A percentile compares a stretch with the other conserved stretches of the same genome.
These are phyloP conservation scores for Suillus brevipes DNA, from an alignment of 768 basidiomycete genomes.

Conservation along the genomic window DNA sequence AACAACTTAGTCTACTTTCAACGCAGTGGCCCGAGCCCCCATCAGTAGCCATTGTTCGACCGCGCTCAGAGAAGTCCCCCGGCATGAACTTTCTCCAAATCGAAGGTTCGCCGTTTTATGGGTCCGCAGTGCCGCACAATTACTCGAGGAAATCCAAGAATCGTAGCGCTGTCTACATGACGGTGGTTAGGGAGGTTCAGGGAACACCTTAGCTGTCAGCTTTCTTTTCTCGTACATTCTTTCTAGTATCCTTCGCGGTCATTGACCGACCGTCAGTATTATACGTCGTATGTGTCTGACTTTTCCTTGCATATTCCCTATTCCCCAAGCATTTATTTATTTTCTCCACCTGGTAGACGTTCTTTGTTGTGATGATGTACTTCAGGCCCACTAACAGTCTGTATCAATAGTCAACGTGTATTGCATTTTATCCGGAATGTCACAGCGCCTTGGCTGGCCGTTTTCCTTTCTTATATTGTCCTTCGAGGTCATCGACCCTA, in stretches of 20 bases:
- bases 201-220: background rate
- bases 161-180: constrained; percentile 42
- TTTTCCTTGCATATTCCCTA: background rate
- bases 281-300: background rate
- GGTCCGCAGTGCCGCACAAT: constrained; percentile 4
- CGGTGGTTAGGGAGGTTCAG: constrained; percentile 41
- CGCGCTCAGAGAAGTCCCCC: constrained; percentile 8
- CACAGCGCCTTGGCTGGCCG: background rate
- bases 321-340: background rate
- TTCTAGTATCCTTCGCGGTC: background rate
- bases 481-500: background rate
- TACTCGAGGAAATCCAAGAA: background rate
- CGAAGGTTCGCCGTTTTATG: constrained; percentile 6
- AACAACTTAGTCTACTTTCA: constrained; percentile 8
- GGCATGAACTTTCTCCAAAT: constrained; percentile 7
- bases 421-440: background rate
- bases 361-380: background rate
- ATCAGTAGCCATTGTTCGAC: constrained; percentile 15
- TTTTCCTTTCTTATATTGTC: background rate
- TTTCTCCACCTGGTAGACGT: background rate
- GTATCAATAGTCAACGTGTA: background rate
- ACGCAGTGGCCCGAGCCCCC: constrained; percentile 27
- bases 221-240: background rate
- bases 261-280: background rate
- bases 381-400: background rate